Percentiles rank a stretch among this genome's conserved stretches.
Evolutionary conservation across 306 rosid species (phyloP).

Genomic region (Cucumis sativus): DNA sequence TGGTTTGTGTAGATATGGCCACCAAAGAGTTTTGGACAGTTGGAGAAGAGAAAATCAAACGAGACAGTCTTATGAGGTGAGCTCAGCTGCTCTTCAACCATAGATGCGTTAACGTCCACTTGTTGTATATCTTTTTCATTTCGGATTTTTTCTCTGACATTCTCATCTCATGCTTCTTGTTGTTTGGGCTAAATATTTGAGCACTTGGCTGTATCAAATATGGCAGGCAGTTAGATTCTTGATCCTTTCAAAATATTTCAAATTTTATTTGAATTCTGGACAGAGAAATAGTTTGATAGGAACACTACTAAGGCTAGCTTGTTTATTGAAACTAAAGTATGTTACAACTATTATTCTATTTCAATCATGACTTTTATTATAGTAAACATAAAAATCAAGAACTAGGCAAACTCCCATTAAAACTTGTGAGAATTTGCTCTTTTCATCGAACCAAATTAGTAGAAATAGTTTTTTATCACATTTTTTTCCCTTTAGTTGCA

Average conservation of each 20-base stretch:
- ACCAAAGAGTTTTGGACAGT: conserved; percentile 42
- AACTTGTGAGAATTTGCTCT: background rate
- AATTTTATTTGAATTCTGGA: background rate
- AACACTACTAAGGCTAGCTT: background rate
- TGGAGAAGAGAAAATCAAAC: conserved; percentile 22
- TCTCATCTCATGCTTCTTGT: background rate
- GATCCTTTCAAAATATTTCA: background rate
- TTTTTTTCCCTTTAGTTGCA: background rate
- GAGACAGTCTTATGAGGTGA: conserved; percentile 22
- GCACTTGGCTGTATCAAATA: background rate
- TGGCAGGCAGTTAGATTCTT: background rate
- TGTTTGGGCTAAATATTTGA: background rate
- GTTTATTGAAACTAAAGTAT: background rate
- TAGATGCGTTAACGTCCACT: background rate
- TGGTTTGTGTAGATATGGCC: conserved; percentile 37
- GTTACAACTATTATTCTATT: background rate
- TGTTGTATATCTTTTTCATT: background rate
- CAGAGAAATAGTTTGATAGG: background rate
- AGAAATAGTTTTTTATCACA: background rate
- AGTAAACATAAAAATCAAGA: background rate
- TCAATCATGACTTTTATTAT: background rate
- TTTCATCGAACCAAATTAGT: background rate
- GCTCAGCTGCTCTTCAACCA: background rate
- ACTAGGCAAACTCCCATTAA: background rate
- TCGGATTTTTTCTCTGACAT: background rate